phyloP scores from a whole-genome alignment of 352 stramenopile species.

The Phytophthora sp. region DNA sequence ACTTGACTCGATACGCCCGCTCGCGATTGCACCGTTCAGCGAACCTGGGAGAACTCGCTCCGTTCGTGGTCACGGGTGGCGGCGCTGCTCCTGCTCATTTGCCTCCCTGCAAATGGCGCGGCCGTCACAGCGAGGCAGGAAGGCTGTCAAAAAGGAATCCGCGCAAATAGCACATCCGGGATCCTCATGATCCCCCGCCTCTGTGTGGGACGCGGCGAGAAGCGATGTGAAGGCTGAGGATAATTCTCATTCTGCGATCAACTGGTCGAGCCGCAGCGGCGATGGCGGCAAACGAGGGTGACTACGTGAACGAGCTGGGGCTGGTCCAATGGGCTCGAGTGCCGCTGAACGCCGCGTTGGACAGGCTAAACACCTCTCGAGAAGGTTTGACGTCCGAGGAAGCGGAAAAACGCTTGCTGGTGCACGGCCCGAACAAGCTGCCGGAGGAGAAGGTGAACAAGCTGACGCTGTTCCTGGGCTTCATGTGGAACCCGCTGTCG shows the following conservation, averaged over 20 bases:
- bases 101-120: too few relatives aligned
- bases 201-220: neutral
- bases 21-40: too few relatives aligned
- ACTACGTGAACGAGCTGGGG: constrained; percentile 88
- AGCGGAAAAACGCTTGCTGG: constrained; percentile 60
- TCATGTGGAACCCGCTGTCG: constrained; percentile 82
- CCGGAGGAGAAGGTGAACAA: constrained; percentile 59
- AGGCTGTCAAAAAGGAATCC: too few relatives aligned
- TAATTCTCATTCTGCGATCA: neutral
- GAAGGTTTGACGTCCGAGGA: constrained; percentile 68
- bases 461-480: constrained; percentile 66
- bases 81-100: too few relatives aligned
- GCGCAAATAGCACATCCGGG: too few relatives aligned
- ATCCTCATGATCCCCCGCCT: too few relatives aligned
- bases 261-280: neutral
- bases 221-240: neutral
- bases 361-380: constrained; percentile 73
- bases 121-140: too few relatives aligned
- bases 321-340: constrained; percentile 27
- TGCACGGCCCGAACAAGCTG: constrained; percentile 81
- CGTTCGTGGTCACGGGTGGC: too few relatives aligned
- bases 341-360: constrained; percentile 74
- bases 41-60: too few relatives aligned
- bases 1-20: too few relatives aligned
- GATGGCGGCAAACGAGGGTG: constrained; percentile 10